Evolutionary conservation across 371 early-diverging fungal species (phyloP), one percentile per base, ranked within the genome.

Genomic region (Antonospora locustae): DNA sequence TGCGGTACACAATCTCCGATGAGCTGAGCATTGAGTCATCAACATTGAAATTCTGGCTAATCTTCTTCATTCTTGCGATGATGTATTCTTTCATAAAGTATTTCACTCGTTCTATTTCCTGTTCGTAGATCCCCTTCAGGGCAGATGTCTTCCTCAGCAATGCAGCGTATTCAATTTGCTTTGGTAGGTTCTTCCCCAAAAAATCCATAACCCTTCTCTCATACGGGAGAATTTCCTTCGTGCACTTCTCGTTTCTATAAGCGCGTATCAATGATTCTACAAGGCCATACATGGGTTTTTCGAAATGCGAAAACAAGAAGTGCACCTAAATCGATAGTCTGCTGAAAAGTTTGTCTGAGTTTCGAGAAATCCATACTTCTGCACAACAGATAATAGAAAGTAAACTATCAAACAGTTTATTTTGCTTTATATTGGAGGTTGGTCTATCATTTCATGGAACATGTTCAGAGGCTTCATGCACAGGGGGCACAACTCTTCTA

Each of bases 401-500:
- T n/a, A n/a, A n/a, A n/a, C n/a, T n/a, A n/a, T n/a, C n/a, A n/a
- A n/a, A n/a, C n/a, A n/a, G n/a, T n/a, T n/a, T n/a, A n/a, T n/a
- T n/a, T n/a, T n/a, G n/a, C n/a, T n/a, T n/a, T n/a, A n/a, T n/a
- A n/a, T n/a, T n/a, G n/a, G n/a, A n/a, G n/a, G n/a, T n/a, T n/a
- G 36, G 20, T 73, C 76, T 49, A 73, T 59, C 39, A 76, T 29
- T 30, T 76, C 76, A 58, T 76, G 69, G 3, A 76, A 43, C n/a
- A 73, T 39, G 50, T 71, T 73, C n/a, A 71, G 56, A 53, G 65
- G 69, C 40, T 66, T 69, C 50, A 69, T 76, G 53, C 76, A 76
- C 11, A 74, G 36, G 16, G 76, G 76, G 47, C 76, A 76, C 12
- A 72, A 54, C 51, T 76, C 74, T 30, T 69, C 73, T 7, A 73